Evolutionary conservation across 495 filamentous ascomycete genomes (phyloP), one percentile per base, ranked within the genome.

Genomic region (Aspergillus taichungensis): DNA sequence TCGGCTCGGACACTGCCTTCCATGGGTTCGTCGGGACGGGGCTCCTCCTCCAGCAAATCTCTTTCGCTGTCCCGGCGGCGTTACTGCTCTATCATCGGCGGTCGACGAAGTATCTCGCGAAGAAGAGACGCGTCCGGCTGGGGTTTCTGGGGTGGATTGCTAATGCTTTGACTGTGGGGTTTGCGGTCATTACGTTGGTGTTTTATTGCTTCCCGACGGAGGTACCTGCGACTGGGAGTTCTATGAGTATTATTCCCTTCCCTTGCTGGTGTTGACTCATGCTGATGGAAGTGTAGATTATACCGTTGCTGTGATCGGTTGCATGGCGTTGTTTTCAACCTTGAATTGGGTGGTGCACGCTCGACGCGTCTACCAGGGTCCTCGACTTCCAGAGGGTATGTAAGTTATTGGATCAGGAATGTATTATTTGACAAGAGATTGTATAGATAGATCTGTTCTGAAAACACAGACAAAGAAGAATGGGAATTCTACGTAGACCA

Each of bases 1-100:
- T 61, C 10, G 49, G 34, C 8, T 63, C 57, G 3, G 50, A 49
- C 4, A 45, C 57, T 13, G 60, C 53, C 0, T 60, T 56, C 42
- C 53, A 56, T 31, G 53, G 53, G 11, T 37, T 60, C 8, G 43
- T 56, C 9, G 47, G 50, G 2, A 46, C 53, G 1, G 56, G 44
- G 5, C 34, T 60, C 2, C 14, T 56, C 12, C 42, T 60, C 6
- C 50, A 56, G 39, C 50, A 54, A 8, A 34, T 54, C 1, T 46
- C 50, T n/a, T 56, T 52, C 34, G 47, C 44, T 9, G 38, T 56
- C 30, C 47, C 53, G 28, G 50, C 44, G 5, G 30, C 30, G 7
- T 34, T 54, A 27, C 37, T 56, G 4, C 35, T 60, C 3, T 54
- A 34, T 10, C 50, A 42, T n/a, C 30, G 45, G 3, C 43, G 53